Conservation (phyloP, 2,329 filamentous ascomycete species). For the Colletotrichum limetticola region DNA sequence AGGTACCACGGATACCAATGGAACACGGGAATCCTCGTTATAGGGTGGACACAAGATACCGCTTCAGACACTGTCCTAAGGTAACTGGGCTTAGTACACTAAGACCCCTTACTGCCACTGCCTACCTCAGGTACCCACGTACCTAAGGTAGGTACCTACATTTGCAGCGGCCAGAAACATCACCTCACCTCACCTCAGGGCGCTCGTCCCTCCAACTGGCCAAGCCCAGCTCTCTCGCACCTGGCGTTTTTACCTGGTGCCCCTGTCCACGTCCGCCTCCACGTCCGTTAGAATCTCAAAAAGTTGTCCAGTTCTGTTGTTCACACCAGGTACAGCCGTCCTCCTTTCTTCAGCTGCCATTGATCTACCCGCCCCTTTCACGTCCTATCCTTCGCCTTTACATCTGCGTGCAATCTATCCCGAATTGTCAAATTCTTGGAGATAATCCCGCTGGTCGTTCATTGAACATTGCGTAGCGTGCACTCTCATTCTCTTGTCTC, state of each 20-base stretch:
- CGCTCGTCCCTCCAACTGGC: conserved; percentile 5
- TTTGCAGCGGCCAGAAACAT: background rate
- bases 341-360: conserved; percentile 7
- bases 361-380: conserved; percentile 13
- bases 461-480: conserved; percentile 2
- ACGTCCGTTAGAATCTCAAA: conserved; percentile 28
- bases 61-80: background rate
- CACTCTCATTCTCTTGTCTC: background rate
- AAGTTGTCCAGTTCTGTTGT: conserved; percentile 33
- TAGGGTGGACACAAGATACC: background rate
- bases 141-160: no score
- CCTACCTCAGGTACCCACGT: no score
- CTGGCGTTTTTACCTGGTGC: conserved; percentile 29
- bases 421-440: conserved; percentile 19
- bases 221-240: conserved; percentile 9
- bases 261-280: conserved; percentile 16
- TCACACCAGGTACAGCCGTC: conserved; percentile 5
- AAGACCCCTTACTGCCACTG: no score
- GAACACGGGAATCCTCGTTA: no score
- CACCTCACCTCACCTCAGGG: conserved; percentile 2
- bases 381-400: conserved; percentile 4
- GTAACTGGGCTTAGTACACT: background rate
- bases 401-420: conserved; percentile 26
- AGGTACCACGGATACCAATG: background rate
- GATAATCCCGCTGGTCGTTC: conserved; percentile 16